Evolutionary conservation across 768 basidiomycete species (phyloP).

Genomic region (Lyophyllum semitale): DNA sequence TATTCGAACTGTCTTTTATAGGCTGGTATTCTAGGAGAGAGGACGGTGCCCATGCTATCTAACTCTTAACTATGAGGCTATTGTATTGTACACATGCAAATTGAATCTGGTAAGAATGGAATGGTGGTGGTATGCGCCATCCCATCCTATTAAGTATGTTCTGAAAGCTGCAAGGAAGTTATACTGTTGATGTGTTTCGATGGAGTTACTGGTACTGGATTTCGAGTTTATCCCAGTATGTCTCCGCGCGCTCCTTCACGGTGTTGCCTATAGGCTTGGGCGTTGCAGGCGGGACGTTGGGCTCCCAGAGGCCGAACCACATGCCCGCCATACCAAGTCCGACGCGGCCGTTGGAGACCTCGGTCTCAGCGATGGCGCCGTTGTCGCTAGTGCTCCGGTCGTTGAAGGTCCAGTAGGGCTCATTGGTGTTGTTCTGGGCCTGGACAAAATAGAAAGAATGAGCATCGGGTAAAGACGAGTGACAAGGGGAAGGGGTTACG

Average conservation of each 20-base stretch:
- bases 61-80: too few relatives aligned
- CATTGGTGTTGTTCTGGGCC: constrained; percentile 10
- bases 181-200: neutral
- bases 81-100: too few relatives aligned
- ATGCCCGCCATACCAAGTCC: constrained; percentile 23
- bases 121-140: neutral
- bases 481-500: neutral
- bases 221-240: constrained; percentile 21
- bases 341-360: constrained; percentile 6
- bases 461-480: neutral
- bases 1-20: too few relatives aligned
- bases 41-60: too few relatives aligned
- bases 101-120: too few relatives aligned
- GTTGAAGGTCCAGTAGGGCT: constrained; percentile 22
- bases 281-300: constrained; percentile 15
- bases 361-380: constrained; percentile 18
- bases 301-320: constrained; percentile 19
- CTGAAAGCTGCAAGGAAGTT: neutral
- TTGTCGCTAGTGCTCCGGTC: constrained; percentile 10
- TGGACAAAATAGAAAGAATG: neutral
- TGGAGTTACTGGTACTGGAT: neutral
- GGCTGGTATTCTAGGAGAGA: too few relatives aligned
- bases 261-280: constrained; percentile 19
- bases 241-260: constrained; percentile 23
- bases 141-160: neutral